Conservation (phyloP, 371 early-diverging fungal species). For the Dichotomocladium elegans region DNA sequence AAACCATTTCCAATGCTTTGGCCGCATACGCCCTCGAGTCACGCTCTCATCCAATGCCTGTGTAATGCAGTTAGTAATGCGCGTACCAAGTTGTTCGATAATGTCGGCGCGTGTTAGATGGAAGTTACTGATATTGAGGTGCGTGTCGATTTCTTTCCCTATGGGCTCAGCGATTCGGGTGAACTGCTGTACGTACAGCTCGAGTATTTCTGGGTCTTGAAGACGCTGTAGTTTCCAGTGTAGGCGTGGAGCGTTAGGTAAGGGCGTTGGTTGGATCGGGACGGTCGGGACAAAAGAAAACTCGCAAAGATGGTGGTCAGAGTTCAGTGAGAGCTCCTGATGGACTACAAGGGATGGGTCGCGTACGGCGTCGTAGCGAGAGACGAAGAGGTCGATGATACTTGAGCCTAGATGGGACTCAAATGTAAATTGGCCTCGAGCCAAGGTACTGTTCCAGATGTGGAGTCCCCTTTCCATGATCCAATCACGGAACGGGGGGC, state of each 20-base stretch:
- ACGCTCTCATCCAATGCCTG: constrained; percentile 6
- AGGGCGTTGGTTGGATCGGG: neutral
- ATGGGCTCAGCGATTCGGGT: neutral
- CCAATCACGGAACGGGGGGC: neutral
- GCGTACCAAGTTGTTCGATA: neutral
- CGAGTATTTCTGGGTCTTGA: neutral
- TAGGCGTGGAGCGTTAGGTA: neutral
- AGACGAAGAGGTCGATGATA: constrained; percentile 7
- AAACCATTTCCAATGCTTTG: constrained; percentile 1
- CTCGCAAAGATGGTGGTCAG: neutral
- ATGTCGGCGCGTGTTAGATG: neutral
- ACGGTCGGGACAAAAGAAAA: neutral
- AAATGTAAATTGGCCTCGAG: neutral
- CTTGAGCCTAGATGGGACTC: neutral
- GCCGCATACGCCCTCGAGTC: neutral
- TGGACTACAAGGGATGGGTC: neutral
- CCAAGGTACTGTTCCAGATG: neutral
- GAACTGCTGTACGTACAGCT: neutral
- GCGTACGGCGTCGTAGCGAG: neutral
- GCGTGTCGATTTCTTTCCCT: neutral
- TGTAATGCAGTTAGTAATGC: neutral
- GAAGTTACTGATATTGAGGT: neutral
- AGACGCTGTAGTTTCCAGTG: neutral
- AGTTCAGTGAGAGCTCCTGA: neutral
- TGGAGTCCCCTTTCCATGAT: neutral